Evolutionary conservation across 2,329 filamentous ascomycete species (phyloP), one percentile per base, ranked within the genome.

Genomic region (Ceratocystis cubensis): DNA sequence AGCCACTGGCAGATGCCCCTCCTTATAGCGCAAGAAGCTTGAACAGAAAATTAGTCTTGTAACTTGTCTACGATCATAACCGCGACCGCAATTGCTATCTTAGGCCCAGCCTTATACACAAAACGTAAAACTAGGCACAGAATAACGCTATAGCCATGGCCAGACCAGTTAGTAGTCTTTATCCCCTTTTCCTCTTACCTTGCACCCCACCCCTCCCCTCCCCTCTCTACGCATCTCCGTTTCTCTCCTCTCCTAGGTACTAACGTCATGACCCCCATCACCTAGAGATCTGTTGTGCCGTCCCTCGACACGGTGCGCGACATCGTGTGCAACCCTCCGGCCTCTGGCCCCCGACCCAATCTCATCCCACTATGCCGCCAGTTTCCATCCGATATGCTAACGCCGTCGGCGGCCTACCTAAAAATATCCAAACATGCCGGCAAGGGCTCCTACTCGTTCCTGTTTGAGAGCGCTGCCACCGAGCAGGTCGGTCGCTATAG

Each of bases 401-500:
- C 93, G 1, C 94, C 94, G 2, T 93, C 91, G n/a, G 84, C 89
- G 69, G 93, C 95, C 71, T 99, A 97, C 76, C 83, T 99, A 70
- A 97, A 96, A 77, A 82, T 96, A 71, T 87, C 89, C 45, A 82
- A 86, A 69, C 86, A 88, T 81, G 88, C 83, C 37, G 71, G 69
- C 45, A 72, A 75, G 53, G 89, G 88, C 62, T 86, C 89, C 71
- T 86, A 90, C 72, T 96, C 93, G 2, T 97, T 96, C 75, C 84
- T 99, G 61, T 96, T 96, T 76, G 94, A 99, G 78, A 96, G 91
- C 72, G 94, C 93, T 30, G 91, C 92, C 25, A 93, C 91, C 33
- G 93, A 97, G 77, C 91, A 88, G 20, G 91, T 99, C 70, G 93
- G 93, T 67, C 84, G 94, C 72, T 97, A 96, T 76, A 96, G 91